A percentile compares a stretch with the other conserved stretches of the same genome.
Evolutionary conservation across 148 eudicot species (phyloP).

Genomic region (Rhododendron mucronatum): DNA sequence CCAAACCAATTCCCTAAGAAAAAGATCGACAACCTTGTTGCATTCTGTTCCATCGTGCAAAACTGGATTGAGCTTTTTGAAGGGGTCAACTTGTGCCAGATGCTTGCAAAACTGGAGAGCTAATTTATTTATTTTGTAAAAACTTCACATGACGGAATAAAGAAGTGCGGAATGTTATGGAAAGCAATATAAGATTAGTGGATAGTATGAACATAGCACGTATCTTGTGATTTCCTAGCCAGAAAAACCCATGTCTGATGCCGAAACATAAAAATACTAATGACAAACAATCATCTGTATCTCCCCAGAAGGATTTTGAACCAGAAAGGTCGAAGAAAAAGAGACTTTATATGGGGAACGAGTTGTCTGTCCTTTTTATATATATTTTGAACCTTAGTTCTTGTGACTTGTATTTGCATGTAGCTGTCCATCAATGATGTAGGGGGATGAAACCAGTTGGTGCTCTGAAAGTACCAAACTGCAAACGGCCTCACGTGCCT

Average conservation of each 20-base stretch:
- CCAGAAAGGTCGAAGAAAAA: not conserved
- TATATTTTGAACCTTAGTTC: too few relatives aligned
- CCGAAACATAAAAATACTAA: not conserved
- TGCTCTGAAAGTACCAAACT: too few relatives aligned
- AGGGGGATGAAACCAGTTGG: too few relatives aligned
- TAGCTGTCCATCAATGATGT: too few relatives aligned
- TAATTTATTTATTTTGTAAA: not conserved
- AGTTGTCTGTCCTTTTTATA: too few relatives aligned
- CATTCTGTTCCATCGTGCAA: not conserved
- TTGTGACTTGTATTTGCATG: too few relatives aligned
- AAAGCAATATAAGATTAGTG: not conserved
- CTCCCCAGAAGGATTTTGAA: not conserved
- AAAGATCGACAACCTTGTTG: not conserved
- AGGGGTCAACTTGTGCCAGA: not conserved
- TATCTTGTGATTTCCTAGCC: not conserved
- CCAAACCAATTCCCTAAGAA: not conserved
- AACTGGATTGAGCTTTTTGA: not conserved
- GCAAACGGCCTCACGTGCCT: too few relatives aligned
- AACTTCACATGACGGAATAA: not conserved
- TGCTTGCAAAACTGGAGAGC: not conserved
- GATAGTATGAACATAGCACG: not conserved
- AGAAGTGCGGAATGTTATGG: not conserved
- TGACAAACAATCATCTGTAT: not conserved
- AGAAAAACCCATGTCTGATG: not conserved
- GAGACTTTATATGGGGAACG: too few relatives aligned